A percentile compares a stretch with the other conserved stretches of the same genome.
Evolutionary conservation across 331 rosid species (phyloP).

Genomic region (Malus hybrid): DNA sequence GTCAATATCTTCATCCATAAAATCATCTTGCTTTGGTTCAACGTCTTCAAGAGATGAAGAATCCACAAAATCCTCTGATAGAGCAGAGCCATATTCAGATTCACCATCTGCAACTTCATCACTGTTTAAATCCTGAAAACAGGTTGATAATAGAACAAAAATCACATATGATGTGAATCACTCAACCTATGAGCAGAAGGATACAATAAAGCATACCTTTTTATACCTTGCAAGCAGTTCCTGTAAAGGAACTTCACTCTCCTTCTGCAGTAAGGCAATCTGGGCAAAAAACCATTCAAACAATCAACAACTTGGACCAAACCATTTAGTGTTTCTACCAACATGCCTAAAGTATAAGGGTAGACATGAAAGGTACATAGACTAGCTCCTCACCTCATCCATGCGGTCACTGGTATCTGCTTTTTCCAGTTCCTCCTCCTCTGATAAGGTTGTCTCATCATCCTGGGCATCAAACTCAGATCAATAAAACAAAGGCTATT

Average conservation of each 20-base stretch:
- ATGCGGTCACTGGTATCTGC: slow-evolving; percentile 47
- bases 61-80: slow-evolving; percentile 45
- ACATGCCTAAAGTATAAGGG: neutral
- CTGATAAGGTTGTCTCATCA: slow-evolving; percentile 87
- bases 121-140: slow-evolving; percentile 38
- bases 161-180: slow-evolving; percentile 10
- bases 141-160: slow-evolving; percentile 5
- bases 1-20: slow-evolving; percentile 46
- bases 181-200: slow-evolving; percentile 16
- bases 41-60: slow-evolving; percentile 46
- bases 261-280: slow-evolving; percentile 86
- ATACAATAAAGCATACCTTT: slow-evolving; percentile 55
- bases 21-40: slow-evolving; percentile 31
- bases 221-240: slow-evolving; percentile 92
- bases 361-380: slow-evolving; percentile 1
- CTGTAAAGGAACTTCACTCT: slow-evolving; percentile 82
- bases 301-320: neutral
- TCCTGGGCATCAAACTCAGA: slow-evolving; percentile 48
- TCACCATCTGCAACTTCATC: slow-evolving; percentile 44
- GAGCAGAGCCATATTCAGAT: slow-evolving; percentile 60
- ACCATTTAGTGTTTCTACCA: neutral
- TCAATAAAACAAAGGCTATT: slow-evolving; percentile 7
- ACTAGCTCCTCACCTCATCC: slow-evolving; percentile 67
- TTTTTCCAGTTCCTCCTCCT: slow-evolving; percentile 87
- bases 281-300: slow-evolving; percentile 16